A percentile compares a stretch with the other conserved stretches of the same genome.
These are phyloP conservation scores for Pythium periplocum DNA, from an alignment of 352 stramenopile genomes.

Conservation along the genomic window DNA sequence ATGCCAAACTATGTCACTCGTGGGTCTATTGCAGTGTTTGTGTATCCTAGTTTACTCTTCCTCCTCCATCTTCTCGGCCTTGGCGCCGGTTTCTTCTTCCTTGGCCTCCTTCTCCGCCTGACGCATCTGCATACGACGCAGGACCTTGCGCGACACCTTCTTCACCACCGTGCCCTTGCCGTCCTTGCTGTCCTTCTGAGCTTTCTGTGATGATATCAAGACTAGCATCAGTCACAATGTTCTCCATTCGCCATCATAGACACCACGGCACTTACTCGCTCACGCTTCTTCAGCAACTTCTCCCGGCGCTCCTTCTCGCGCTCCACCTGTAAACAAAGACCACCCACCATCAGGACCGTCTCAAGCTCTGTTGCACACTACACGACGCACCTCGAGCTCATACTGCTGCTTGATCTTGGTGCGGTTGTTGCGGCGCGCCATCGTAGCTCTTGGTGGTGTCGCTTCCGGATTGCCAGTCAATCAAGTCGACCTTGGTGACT, in stretches of 20 bases:
- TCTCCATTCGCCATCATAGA: too few species aligned
- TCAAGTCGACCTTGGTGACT: too few species aligned
- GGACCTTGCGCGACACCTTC: conserved; percentile 37
- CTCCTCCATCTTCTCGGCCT: conserved; percentile 14
- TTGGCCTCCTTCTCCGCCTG: conserved; percentile 23
- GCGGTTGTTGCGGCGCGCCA: conserved; percentile 33
- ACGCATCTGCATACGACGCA: conserved; percentile 28
- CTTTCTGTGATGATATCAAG: conserved; percentile 16
- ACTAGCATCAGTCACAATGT: conserved; percentile 1
- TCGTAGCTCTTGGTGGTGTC: conserved; percentile 6
- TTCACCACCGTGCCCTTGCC: conserved; percentile 14
- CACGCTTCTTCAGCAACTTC: conserved; percentile 28
- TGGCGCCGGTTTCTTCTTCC: conserved; percentile 10
- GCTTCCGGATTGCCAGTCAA: not conserved
- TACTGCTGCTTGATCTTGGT: conserved; percentile 29
- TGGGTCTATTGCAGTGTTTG: too few species aligned
- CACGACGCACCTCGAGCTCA: conserved; percentile 24
- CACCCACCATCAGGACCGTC: conserved; percentile 2
- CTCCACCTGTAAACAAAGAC: conserved; percentile 11
- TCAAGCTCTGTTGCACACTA: not conserved
- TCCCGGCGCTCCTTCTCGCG: conserved; percentile 29
- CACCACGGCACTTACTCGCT: conserved; percentile 15
- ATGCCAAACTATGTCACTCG: too few species aligned
- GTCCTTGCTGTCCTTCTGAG: conserved; percentile 21
- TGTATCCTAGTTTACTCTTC: not conserved